A percentile compares a stretch with the other conserved stretches of the same genome.
Evolutionary conservation across 2,329 filamentous ascomycete genomes (phyloP).

Genomic region (Phialocephala sp.): DNA sequence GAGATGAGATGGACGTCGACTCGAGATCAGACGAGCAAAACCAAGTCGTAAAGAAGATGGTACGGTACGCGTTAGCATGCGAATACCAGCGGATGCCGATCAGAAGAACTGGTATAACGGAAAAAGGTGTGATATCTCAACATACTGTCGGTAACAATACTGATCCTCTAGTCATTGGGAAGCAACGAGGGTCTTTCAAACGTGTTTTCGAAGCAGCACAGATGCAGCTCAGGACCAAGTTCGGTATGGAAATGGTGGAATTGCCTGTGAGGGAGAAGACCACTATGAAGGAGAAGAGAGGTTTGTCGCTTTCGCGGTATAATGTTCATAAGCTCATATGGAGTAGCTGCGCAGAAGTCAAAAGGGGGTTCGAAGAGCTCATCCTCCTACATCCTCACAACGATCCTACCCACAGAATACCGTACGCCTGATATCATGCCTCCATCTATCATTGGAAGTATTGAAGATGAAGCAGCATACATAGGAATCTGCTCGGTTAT

Average conservation of each 20-base stretch:
- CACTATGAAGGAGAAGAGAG: slow-evolving; percentile 79
- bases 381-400: slow-evolving; percentile 79
- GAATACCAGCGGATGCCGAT: slow-evolving; percentile 67
- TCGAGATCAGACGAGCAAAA: slow-evolving; percentile 40
- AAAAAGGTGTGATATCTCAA: slow-evolving; percentile 56
- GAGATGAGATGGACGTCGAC: slow-evolving; percentile 36
- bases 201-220: slow-evolving; percentile 80
- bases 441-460: slow-evolving; percentile 69
- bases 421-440: slow-evolving; percentile 69
- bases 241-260: slow-evolving; percentile 93
- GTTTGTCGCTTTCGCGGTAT: slow-evolving; percentile 56
- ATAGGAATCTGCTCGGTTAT: slow-evolving; percentile 80
- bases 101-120: slow-evolving; percentile 64
- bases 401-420: slow-evolving; percentile 71
- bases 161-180: slow-evolving; percentile 37
- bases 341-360: slow-evolving; percentile 44
- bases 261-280: slow-evolving; percentile 81
- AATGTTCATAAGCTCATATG: slow-evolving; percentile 4
- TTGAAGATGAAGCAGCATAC: slow-evolving; percentile 77
- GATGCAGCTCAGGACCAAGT: slow-evolving; percentile 68
- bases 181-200: slow-evolving; percentile 73
- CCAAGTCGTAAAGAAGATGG: slow-evolving; percentile 67
- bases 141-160: neutral
- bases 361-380: slow-evolving; percentile 59
- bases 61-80: slow-evolving; percentile 71